These are phyloP conservation scores for Psilocybe sp. DNA, from an alignment of 768 basidiomycete genomes.

Conservation along the genomic window DNA sequence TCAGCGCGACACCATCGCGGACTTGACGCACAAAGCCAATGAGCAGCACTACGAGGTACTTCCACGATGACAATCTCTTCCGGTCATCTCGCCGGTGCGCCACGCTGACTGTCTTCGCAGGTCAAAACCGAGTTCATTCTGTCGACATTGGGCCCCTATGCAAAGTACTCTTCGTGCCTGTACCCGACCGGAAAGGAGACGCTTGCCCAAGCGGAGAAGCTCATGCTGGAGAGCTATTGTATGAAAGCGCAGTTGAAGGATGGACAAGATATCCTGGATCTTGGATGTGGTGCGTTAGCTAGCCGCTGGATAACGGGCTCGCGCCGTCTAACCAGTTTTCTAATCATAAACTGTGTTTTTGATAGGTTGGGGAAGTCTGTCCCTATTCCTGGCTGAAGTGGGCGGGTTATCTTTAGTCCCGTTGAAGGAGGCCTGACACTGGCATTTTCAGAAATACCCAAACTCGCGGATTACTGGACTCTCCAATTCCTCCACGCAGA, in stretches of 20 bases:
- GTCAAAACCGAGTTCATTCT: conserved; percentile 62
- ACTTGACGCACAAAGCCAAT: conserved; percentile 64
- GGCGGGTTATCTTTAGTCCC: background rate
- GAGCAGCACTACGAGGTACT: conserved; percentile 74
- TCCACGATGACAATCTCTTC: background rate
- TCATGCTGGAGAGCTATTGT: conserved; percentile 69
- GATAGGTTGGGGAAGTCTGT: conserved; percentile 69
- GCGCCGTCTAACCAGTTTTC: background rate
- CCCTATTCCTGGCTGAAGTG: conserved; percentile 62
- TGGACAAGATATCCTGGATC: conserved; percentile 61
- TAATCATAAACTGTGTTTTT: background rate
- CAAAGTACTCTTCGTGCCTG: conserved; percentile 66
- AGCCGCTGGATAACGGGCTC: background rate
- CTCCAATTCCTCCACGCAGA: conserved; percentile 70
- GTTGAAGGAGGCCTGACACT: background rate
- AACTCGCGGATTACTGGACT: conserved; percentile 58
- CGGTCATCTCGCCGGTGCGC: background rate
- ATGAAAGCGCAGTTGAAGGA: conserved; percentile 59
- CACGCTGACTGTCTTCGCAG: conserved; percentile 22
- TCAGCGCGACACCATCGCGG: conserved; percentile 50
- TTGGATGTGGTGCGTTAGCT: conserved; percentile 55
- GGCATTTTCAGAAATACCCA: conserved; percentile 56
- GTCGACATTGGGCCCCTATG: conserved; percentile 60
- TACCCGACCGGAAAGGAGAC: conserved; percentile 61
- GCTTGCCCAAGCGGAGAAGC: conserved; percentile 59